phyloP scores from a whole-genome alignment of 257 asterid genomes.

The Fraxinus anomala region DNA sequence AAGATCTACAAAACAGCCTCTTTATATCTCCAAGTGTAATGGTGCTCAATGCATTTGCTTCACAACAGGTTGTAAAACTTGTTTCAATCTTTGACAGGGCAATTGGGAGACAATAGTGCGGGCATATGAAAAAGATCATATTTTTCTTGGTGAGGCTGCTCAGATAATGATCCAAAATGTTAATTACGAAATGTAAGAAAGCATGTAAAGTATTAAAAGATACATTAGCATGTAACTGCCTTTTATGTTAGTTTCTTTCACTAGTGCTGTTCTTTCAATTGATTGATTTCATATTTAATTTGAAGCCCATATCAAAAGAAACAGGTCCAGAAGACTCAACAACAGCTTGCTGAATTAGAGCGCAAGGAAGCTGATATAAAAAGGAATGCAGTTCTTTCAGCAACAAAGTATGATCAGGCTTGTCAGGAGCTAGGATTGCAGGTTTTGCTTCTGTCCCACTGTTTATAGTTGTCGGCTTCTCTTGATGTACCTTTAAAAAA shows the following conservation, averaged over 20 bases:
- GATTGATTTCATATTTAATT: constrained; percentile 12
- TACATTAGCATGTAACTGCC: neutral
- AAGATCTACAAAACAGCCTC: constrained; percentile 52
- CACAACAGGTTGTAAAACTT: constrained; percentile 19
- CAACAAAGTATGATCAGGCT: constrained; percentile 84
- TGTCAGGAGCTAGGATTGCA: constrained; percentile 97
- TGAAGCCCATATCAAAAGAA: constrained; percentile 87
- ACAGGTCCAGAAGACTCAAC: constrained; percentile 91
- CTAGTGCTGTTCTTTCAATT: constrained; percentile 9
- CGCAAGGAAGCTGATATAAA: constrained; percentile 88
- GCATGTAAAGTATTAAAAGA: constrained; percentile 4
- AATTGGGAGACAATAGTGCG: constrained; percentile 88
- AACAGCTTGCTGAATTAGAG: constrained; percentile 85
- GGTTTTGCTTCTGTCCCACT: constrained; percentile 44
- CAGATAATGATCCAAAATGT: constrained; percentile 92
- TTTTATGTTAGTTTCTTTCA: neutral
- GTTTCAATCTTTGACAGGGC: constrained; percentile 57
- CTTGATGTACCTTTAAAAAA: neutral
- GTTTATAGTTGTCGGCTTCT: neutral
- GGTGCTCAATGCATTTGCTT: constrained; percentile 9
- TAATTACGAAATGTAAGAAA: constrained; percentile 83
- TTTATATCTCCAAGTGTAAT: constrained; percentile 12
- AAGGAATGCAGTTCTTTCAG: constrained; percentile 90
- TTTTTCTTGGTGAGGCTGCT: constrained; percentile 95
- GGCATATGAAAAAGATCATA: constrained; percentile 81